Evolutionary conservation across 1,284 basidiomycete species (phyloP).

Genomic region (Lentinula novae-zelandiae): DNA sequence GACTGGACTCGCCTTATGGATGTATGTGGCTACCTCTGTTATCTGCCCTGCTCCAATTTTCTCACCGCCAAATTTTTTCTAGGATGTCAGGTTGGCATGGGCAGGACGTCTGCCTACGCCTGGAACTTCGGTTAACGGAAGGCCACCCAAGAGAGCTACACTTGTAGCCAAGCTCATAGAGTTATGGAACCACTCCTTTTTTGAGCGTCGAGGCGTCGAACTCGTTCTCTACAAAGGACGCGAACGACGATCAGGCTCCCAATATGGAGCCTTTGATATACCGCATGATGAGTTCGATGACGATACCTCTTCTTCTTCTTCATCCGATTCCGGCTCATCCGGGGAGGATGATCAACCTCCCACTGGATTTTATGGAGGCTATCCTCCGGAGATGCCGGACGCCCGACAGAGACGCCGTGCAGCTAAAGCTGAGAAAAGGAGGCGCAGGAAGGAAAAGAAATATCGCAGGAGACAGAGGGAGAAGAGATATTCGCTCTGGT

Average conservation of each 20-base stretch:
- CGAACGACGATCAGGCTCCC: conserved; percentile 64
- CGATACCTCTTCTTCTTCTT: conserved; percentile 36
- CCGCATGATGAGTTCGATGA: conserved; percentile 47
- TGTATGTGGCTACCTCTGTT: conserved; percentile 33
- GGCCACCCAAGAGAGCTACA: conserved; percentile 50
- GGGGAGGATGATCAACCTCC: conserved; percentile 40
- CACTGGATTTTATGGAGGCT: conserved; percentile 39
- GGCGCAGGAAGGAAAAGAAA: conserved; percentile 58
- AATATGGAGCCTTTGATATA: conserved; percentile 49
- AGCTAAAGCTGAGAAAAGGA: conserved; percentile 52
- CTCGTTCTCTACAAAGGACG: conserved; percentile 72
- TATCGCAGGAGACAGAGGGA: conserved; percentile 55
- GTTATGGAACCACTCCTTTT: conserved; percentile 75
- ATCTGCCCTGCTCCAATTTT: not conserved
- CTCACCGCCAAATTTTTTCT: conserved; percentile 3
- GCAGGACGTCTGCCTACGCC: conserved; percentile 64
- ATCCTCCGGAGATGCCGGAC: conserved; percentile 39
- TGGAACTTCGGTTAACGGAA: conserved; percentile 39
- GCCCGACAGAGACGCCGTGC: conserved; percentile 47
- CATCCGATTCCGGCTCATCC: conserved; percentile 27
- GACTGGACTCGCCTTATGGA: conserved; percentile 77
- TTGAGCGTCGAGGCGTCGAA: conserved; percentile 66
- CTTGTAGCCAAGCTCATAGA: conserved; percentile 68
- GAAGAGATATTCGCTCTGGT: conserved; percentile 58
- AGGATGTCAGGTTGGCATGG: conserved; percentile 74